A percentile compares a stretch with the other conserved stretches of the same genome.
Evolutionary conservation across 371 early-diverging fungal species (phyloP).

Genomic region (Mortierella polycephala): DNA sequence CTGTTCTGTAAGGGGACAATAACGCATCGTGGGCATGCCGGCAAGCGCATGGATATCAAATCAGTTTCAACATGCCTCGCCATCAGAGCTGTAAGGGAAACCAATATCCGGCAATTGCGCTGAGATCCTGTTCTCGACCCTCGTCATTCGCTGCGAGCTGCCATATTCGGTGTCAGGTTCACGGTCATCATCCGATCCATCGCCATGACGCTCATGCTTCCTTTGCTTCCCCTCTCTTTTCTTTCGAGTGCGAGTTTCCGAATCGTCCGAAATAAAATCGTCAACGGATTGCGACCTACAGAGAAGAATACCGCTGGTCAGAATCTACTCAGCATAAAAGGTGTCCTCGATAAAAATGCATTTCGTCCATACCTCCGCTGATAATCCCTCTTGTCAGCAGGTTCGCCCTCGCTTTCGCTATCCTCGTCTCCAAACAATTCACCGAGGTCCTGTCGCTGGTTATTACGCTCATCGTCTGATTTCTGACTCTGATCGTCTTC

Average conservation of each 20-base stretch:
- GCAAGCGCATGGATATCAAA: not conserved
- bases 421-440: conserved; percentile 46
- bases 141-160: conserved; percentile 14
- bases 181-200: conserved; percentile 36
- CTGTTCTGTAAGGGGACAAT: no score
- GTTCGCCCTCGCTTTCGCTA: conserved; percentile 40
- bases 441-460: conserved; percentile 15
- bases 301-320: not conserved
- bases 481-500: conserved; percentile 29
- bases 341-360: not conserved
- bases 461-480: conserved; percentile 10
- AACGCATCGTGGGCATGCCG: no score
- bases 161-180: conserved; percentile 37
- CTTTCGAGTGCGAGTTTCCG: conserved; percentile 27
- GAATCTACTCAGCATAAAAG: no score
- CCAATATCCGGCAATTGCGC: conserved; percentile 47
- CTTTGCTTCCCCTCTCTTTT: conserved; percentile 39
- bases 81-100: conserved; percentile 39
- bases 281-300: conserved; percentile 36
- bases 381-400: conserved; percentile 2
- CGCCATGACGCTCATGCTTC: conserved; percentile 25
- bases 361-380: conserved; percentile 25
- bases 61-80: conserved; percentile 11
- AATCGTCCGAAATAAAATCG: conserved; percentile 41
- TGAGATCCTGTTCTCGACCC: conserved; percentile 35